These are phyloP conservation scores for Xanthoconium stramineum DNA, from an alignment of 768 basidiomycete genomes.

Conservation along the genomic window DNA sequence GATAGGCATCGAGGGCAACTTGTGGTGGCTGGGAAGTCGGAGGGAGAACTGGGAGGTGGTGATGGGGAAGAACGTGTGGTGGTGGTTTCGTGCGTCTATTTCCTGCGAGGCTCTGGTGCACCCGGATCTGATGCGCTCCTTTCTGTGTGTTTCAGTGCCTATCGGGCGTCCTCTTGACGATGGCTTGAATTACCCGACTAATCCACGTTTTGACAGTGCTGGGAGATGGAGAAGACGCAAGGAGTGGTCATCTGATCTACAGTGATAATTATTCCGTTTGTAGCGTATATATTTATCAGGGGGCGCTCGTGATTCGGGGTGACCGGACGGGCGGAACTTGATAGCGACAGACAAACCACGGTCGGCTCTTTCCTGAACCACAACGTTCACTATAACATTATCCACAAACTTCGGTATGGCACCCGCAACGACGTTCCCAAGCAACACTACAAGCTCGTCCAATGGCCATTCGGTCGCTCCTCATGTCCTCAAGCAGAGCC, in stretches of 20 bases:
- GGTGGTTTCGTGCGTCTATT: conserved; percentile 75
- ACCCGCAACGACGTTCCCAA: conserved; percentile 18
- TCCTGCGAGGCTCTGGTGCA: background rate
- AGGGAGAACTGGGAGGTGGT: conserved; percentile 71
- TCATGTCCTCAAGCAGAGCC: conserved; percentile 16
- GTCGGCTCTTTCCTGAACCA: background rate
- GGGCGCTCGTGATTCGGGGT: background rate
- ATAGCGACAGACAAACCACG: background rate
- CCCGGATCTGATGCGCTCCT: background rate
- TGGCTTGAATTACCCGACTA: conserved; percentile 62
- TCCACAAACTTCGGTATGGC: conserved; percentile 18
- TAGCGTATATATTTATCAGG: background rate
- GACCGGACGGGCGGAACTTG: conserved; percentile 22
- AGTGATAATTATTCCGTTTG: conserved; percentile 34
- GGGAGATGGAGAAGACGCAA: conserved; percentile 63
- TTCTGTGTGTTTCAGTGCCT: conserved; percentile 34
- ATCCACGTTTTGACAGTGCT: conserved; percentile 69
- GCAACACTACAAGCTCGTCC: background rate
- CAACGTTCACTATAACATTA: conserved; percentile 1
- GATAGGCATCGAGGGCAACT: conserved; percentile 69
- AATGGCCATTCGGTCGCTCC: conserved; percentile 15
- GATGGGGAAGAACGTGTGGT: conserved; percentile 67
- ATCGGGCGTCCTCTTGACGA: conserved; percentile 54
- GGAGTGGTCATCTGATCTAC: conserved; percentile 70
- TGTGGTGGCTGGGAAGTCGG: conserved; percentile 78